Evolutionary conservation across 129 eudicot genomes (phyloP).

Genomic region (Tagetes patula): DNA sequence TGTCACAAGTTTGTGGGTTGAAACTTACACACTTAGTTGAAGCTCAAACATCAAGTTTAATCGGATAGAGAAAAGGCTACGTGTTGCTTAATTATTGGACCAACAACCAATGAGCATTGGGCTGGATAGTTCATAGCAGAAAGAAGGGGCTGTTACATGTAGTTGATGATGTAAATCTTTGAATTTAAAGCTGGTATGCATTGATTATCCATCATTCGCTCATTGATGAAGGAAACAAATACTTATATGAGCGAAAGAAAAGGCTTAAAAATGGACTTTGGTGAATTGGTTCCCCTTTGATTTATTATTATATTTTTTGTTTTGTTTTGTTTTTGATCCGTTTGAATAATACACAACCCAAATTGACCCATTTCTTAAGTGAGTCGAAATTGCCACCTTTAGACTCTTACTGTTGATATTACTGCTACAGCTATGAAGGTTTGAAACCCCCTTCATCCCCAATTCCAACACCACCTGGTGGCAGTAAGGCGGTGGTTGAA

Average conservation of each 20-base stretch:
- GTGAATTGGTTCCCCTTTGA: background rate
- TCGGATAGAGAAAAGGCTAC: no score
- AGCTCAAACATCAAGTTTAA: no score
- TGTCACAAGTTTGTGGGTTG: no score
- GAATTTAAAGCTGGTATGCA: background rate
- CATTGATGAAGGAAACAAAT: background rate
- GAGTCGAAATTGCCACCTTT: background rate
- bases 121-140: no score
- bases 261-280: background rate
- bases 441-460: constrained; percentile 84
- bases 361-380: constrained; percentile 1
- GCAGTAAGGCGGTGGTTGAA: constrained; percentile 35
- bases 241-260: background rate
- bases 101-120: no score
- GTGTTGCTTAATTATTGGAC: no score
- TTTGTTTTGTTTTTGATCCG: background rate
- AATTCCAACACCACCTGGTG: constrained; percentile 54
- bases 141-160: no score
- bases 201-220: background rate
- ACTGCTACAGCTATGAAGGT: constrained; percentile 60
- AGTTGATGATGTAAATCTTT: background rate
- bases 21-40: no score
- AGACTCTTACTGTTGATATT: constrained; percentile 16
- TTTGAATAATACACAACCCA: background rate
- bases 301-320: background rate